Percentiles rank a stretch among this genome's conserved stretches.
Conservation (phyloP, 2,329 filamentous ascomycete species). For the Phialophora expanda region DNA sequence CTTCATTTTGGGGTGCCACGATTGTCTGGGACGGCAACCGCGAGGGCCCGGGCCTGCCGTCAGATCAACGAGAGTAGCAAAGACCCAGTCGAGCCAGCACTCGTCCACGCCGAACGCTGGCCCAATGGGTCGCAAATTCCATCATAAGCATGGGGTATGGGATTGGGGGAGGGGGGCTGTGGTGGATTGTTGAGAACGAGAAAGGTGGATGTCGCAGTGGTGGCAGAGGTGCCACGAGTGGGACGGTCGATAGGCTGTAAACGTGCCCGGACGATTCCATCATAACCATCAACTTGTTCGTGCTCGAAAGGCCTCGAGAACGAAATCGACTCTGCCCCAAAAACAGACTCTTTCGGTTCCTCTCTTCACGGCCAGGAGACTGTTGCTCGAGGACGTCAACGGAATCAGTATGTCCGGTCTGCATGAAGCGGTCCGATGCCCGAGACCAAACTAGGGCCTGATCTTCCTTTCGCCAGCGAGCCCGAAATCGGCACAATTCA, state of each 20-base stretch:
- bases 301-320: constrained; percentile 2
- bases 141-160: constrained; percentile 5
- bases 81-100: background rate
- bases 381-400: background rate
- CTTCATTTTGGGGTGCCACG: constrained; percentile 9
- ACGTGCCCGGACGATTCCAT: constrained; percentile 12
- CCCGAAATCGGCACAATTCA: constrained; percentile 2
- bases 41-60: constrained; percentile 24
- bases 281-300: background rate
- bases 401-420: background rate
- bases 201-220: background rate
- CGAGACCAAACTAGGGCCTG: background rate
- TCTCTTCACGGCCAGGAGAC: background rate
- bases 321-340: background rate
- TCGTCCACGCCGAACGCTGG: background rate
- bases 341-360: background rate
- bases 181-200: constrained; percentile 5
- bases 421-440: background rate
- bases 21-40: constrained; percentile 7
- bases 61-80: background rate
- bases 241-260: constrained; percentile 12
- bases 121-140: background rate
- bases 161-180: background rate
- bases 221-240: constrained; percentile 12
- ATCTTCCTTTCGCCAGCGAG: background rate